These are phyloP conservation scores for Pleurotus djamor DNA, from an alignment of 768 basidiomycete genomes.

Conservation along the genomic window DNA sequence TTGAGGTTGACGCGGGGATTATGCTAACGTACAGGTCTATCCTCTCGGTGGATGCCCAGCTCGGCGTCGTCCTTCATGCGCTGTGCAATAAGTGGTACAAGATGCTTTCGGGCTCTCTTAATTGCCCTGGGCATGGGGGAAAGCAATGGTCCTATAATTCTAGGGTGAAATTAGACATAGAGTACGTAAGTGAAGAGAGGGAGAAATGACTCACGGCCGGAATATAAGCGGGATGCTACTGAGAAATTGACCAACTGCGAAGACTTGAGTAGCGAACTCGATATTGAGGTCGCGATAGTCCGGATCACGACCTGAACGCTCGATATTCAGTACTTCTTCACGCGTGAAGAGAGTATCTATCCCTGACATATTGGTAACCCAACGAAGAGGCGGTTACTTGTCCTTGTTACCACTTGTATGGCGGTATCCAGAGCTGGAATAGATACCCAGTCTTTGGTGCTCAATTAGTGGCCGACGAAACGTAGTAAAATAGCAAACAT, in stretches of 20 bases:
- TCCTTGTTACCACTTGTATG: not conserved
- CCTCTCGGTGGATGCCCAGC: not conserved
- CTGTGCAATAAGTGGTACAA: not conserved
- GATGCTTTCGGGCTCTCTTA: not conserved
- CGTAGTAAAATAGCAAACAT: not conserved
- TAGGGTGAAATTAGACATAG: no score
- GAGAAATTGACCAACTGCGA: conserved; percentile 21
- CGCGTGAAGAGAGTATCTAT: not conserved
- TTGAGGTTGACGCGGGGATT: no score
- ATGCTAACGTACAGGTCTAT: not conserved
- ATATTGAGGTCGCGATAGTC: conserved; percentile 8
- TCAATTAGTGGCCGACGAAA: not conserved
- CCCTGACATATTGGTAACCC: conserved; percentile 8
- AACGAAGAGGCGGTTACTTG: not conserved
- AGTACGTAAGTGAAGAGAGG: no score
- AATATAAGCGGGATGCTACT: not conserved
- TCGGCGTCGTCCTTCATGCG: not conserved
- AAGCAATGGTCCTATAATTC: not conserved
- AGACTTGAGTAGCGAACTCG: conserved; percentile 16
- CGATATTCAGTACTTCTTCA: not conserved
- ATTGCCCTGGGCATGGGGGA: not conserved
- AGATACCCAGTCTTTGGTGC: not conserved
- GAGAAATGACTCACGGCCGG: not conserved
- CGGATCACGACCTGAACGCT: not conserved
- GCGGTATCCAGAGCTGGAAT: not conserved